Conservation (phyloP, 768 basidiomycete genomes). For the Pulveroboletus sp. region DNA sequence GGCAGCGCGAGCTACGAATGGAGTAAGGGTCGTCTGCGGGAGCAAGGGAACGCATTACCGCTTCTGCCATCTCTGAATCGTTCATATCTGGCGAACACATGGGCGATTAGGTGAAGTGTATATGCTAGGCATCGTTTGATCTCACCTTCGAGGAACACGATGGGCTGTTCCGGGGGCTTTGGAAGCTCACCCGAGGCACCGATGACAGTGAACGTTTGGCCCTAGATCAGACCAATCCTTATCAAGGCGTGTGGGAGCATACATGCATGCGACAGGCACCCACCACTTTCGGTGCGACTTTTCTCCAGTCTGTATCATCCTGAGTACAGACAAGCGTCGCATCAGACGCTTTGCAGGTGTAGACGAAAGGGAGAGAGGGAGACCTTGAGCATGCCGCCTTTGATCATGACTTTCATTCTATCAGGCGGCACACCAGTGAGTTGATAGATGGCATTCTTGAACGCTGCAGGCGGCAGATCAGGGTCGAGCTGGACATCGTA, state of each 20-base stretch:
- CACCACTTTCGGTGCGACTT: slow-evolving; percentile 78
- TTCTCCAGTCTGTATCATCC: slow-evolving; percentile 87
- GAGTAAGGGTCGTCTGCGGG: background rate
- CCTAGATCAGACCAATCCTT: slow-evolving; percentile 38
- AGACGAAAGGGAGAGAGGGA: background rate
- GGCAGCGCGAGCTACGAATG: slow-evolving; percentile 62
- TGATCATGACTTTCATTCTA: slow-evolving; percentile 97
- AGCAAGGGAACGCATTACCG: slow-evolving; percentile 42
- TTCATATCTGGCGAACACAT: slow-evolving; percentile 64
- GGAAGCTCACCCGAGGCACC: slow-evolving; percentile 91
- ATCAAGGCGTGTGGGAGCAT: slow-evolving; percentile 3
- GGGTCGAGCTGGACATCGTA: slow-evolving; percentile 69
- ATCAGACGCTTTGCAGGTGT: background rate
- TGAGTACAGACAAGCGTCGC: slow-evolving; percentile 24
- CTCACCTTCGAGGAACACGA: slow-evolving; percentile 82
- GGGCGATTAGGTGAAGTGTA: slow-evolving; percentile 12
- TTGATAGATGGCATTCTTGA: slow-evolving; percentile 81
- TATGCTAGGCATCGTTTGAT: background rate
- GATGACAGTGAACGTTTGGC: slow-evolving; percentile 89
- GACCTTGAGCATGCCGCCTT: slow-evolving; percentile 87
- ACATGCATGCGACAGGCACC: slow-evolving; percentile 18
- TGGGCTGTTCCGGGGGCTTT: slow-evolving; percentile 72
- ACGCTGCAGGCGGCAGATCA: slow-evolving; percentile 59
- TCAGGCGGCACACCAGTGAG: slow-evolving; percentile 84
- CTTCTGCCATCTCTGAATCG: slow-evolving; percentile 72